Evolutionary conservation across 768 basidiomycete genomes (phyloP), one percentile per base, ranked within the genome.

Genomic region (Xerocomellus intermedius): DNA sequence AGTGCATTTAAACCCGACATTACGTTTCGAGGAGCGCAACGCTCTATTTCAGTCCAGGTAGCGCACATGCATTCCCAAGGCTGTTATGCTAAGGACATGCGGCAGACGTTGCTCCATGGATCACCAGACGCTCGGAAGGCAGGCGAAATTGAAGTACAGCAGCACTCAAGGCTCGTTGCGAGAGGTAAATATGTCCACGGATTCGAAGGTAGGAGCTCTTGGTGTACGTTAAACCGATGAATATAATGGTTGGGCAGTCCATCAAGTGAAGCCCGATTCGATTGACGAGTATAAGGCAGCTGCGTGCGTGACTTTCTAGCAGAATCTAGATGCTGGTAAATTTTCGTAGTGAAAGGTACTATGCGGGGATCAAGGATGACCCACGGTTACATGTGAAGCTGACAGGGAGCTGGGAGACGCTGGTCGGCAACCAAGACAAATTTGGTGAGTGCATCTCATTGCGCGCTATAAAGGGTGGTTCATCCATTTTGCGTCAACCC

Each of bases 181-280:
- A 78, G 96, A 55, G 93, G 94, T 43, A 98, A 98, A 79, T 95
- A 94, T 68, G 81, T 95, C 33, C 94, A 96, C 70, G 90, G 86
- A 13, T 85, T 96, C 62, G 91, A 94, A 75, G 80, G 94, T 94
- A 65, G 47, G 56, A 14, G 26, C 10, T 22, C 42, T 39, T 52
- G 35, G 44, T 50, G 42, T 50, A 24, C 1, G 21, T 55, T 39
- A 33, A 19, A 45, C 8, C 35, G 5, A 38, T 47, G n/a, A 17
- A 36, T 42, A 38, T 60, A 24, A 61, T 48, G 48, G 39, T 45
- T 41, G 24, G 28, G 9, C 68, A 98, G 89, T 85, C 33, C 97
- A 99, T 74, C 81, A 78, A 55, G 91, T 98, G 61, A 88, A 85
- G 67, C 94, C 95, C 13, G 84, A 87, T 59, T 82, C 82, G 57